A percentile compares a stretch with the other conserved stretches of the same genome.
Evolutionary conservation across 2,329 filamentous ascomycete species (phyloP).

Genomic region (Fusarium albidum): DNA sequence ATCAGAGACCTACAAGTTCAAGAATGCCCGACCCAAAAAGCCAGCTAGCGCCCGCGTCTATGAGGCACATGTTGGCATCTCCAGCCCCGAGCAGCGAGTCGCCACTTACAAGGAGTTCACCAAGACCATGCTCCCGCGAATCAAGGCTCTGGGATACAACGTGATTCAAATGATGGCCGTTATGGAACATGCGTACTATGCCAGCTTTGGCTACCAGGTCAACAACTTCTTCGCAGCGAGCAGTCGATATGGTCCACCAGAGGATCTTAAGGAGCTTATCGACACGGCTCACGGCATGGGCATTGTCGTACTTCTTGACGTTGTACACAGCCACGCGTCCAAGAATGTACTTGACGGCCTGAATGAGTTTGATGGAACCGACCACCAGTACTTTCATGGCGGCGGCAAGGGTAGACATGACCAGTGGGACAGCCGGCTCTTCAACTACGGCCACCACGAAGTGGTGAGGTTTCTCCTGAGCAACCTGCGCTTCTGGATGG

Average conservation of each 20-base stretch:
- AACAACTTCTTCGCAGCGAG: constrained; percentile 99
- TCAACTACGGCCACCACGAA: constrained; percentile 96
- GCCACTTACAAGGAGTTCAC: constrained; percentile 99
- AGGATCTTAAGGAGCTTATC: constrained; percentile 95
- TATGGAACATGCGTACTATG: constrained; percentile 99
- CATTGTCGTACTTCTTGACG: constrained; percentile 88
- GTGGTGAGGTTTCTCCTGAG: constrained; percentile 95
- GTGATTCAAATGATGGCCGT: constrained; percentile 98
- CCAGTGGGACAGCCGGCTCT: constrained; percentile 94
- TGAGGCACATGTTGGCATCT: constrained; percentile 98
- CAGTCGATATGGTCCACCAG: constrained; percentile 91
- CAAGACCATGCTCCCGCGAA: constrained; percentile 87
- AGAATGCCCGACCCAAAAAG: constrained; percentile 82
- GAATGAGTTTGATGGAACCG: constrained; percentile 94
- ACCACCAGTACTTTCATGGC: constrained; percentile 95
- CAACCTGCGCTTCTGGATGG: constrained; percentile 99
- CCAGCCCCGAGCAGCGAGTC: constrained; percentile 86
- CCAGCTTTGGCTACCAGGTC: constrained; percentile 98
- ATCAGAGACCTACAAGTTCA: constrained; percentile 81
- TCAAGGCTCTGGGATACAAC: constrained; percentile 92
- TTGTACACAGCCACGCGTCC: constrained; percentile 97
- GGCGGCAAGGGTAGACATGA: constrained; percentile 87
- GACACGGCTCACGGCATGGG: constrained; percentile 94
- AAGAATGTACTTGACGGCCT: constrained; percentile 96
- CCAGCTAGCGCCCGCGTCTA: constrained; percentile 90